Evolutionary conservation across 805 yeast species (phyloP).

Genomic region (Sungouiella blattae): DNA sequence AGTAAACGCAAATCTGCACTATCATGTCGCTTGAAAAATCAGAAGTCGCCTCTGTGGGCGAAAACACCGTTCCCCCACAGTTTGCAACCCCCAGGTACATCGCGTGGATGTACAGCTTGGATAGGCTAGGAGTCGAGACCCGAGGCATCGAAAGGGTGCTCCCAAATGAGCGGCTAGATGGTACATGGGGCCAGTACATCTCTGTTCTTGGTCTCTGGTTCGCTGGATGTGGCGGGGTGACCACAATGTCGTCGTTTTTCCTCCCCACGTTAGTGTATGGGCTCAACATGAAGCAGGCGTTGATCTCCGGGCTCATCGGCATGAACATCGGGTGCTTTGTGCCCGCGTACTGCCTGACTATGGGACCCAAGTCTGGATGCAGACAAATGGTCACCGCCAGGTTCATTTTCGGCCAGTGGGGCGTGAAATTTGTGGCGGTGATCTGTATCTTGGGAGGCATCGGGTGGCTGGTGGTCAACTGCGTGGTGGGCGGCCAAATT

Average conservation of each 20-base stretch:
- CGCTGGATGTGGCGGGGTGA: constrained; percentile 38
- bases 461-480: constrained; percentile 39
- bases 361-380: constrained; percentile 39
- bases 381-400: constrained; percentile 37
- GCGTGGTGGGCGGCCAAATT: constrained; percentile 37
- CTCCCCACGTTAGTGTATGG: constrained; percentile 29
- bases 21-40: too few relatives aligned
- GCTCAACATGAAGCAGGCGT: constrained; percentile 22
- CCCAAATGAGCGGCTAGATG: constrained; percentile 23
- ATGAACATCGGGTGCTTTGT: constrained; percentile 32
- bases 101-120: constrained; percentile 6
- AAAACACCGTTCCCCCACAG: too few relatives aligned
- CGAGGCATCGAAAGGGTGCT: constrained; percentile 34
- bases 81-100: constrained; percentile 2
- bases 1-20: too few relatives aligned
- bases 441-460: constrained; percentile 30
- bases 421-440: constrained; percentile 27
- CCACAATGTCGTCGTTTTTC: constrained; percentile 37
- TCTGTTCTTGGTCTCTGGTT: constrained; percentile 36
- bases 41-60: too few relatives aligned
- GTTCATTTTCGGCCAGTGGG: constrained; percentile 36
- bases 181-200: constrained; percentile 19
- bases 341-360: constrained; percentile 35
- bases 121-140: constrained; percentile 27
- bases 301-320: constrained; percentile 28